These are phyloP conservation scores for Porcisia hertigi DNA, from an alignment of 208 protist species.

Conservation along the genomic window DNA sequence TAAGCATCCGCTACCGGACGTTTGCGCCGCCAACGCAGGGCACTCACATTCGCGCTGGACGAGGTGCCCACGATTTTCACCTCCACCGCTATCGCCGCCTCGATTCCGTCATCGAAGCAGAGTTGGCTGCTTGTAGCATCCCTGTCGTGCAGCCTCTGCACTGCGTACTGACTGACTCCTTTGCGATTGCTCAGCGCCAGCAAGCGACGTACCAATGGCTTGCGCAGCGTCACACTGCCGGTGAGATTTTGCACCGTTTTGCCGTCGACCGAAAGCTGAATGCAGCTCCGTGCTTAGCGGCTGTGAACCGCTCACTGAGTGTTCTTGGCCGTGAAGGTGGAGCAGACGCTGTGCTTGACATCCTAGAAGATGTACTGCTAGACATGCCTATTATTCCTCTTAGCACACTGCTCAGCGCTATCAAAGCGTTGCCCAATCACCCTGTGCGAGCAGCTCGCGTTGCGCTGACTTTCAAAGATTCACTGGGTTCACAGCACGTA, in stretches of 20 bases:
- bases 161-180: constrained; percentile 39
- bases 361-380: constrained; percentile 54
- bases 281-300: constrained; percentile 49
- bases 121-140: constrained; percentile 18
- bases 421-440: constrained; percentile 33
- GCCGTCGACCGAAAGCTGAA: constrained; percentile 62
- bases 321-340: constrained; percentile 39
- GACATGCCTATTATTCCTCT: constrained; percentile 32
- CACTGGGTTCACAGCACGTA: constrained; percentile 19
- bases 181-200: constrained; percentile 60
- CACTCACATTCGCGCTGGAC: constrained; percentile 20
- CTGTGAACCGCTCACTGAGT: constrained; percentile 50
- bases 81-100: constrained; percentile 31
- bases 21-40: constrained; percentile 27
- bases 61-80: constrained; percentile 32
- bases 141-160: constrained; percentile 38
- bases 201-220: constrained; percentile 73
- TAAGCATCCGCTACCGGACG: constrained; percentile 30
- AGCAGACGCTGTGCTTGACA: constrained; percentile 38
- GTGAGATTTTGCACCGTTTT: constrained; percentile 67
- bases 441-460: constrained; percentile 38
- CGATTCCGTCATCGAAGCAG: constrained; percentile 24
- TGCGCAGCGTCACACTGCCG: constrained; percentile 35
- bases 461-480: constrained; percentile 40
- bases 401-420: constrained; percentile 43